Conservation (phyloP, 768 basidiomycete genomes). For the Pilatotrama ljubarskyi region DNA sequence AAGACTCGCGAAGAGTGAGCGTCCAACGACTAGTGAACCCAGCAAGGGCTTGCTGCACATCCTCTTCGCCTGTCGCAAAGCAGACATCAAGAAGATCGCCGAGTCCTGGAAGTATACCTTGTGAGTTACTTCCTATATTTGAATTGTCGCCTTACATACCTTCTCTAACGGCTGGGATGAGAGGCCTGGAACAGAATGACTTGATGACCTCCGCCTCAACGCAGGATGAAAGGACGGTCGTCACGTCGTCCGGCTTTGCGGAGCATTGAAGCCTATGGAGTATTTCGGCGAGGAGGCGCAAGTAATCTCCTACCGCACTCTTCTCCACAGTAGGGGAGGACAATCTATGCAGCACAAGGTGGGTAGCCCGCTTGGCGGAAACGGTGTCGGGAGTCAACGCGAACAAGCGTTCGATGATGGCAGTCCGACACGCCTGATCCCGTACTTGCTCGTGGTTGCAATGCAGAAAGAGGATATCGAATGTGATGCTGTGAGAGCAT, state of each 20-base stretch:
- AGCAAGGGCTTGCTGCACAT: neutral
- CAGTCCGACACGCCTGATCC: slow-evolving; percentile 27
- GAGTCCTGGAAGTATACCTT: neutral
- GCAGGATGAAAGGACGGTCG: neutral
- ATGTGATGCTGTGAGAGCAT: slow-evolving; percentile 31
- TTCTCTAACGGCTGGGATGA: neutral
- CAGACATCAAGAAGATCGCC: neutral
- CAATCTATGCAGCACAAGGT: slow-evolving; percentile 39
- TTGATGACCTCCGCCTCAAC: slow-evolving; percentile 8
- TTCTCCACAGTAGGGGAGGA: slow-evolving; percentile 23
- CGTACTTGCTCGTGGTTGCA: slow-evolving; percentile 26
- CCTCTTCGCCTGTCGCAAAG: neutral
- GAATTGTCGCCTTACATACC: neutral
- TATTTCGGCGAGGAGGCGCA: slow-evolving; percentile 12
- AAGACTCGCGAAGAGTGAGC: neutral
- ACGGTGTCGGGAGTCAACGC: slow-evolving; percentile 25
- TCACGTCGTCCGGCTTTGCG: too few species aligned
- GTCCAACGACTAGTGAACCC: neutral
- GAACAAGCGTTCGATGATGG: slow-evolving; percentile 40
- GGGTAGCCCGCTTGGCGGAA: slow-evolving; percentile 39
- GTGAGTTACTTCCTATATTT: neutral
- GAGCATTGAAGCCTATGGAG: neutral
- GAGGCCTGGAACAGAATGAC: neutral
- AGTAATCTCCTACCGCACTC: neutral
- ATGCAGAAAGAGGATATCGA: slow-evolving; percentile 49